Evolutionary conservation across 2,329 filamentous ascomycete species (phyloP).

Genomic region (Colletotrichum australisinense): DNA sequence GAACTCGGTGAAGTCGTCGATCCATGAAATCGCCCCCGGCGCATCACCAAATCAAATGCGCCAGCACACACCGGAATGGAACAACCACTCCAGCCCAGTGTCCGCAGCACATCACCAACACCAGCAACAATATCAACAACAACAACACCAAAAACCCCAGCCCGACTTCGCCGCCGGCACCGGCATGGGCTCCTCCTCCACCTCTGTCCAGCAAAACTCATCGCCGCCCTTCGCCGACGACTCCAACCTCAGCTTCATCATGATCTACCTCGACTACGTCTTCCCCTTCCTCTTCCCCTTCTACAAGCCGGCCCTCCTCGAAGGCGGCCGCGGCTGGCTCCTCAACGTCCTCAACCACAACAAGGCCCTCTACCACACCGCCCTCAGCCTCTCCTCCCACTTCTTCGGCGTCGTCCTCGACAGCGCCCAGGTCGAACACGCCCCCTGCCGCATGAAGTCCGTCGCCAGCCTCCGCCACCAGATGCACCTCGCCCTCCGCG

Average conservation of each 20-base stretch:
- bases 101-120: background rate
- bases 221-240: slow-evolving; percentile 26
- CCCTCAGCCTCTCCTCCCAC: slow-evolving; percentile 66
- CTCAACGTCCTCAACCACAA: slow-evolving; percentile 67
- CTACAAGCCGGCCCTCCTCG: slow-evolving; percentile 66
- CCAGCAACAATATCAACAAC: background rate
- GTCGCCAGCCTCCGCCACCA: slow-evolving; percentile 53
- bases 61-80: slow-evolving; percentile 26
- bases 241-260: slow-evolving; percentile 54
- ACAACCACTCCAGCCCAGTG: slow-evolving; percentile 6
- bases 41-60: slow-evolving; percentile 20
- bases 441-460: slow-evolving; percentile 36
- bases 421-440: slow-evolving; percentile 40
- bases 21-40: slow-evolving; percentile 28
- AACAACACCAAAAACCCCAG: background rate
- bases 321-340: slow-evolving; percentile 71
- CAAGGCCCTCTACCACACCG: slow-evolving; percentile 67
- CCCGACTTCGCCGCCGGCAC: background rate
- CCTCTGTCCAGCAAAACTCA: background rate
- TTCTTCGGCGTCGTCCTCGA: slow-evolving; percentile 63
- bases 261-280: slow-evolving; percentile 72
- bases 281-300: slow-evolving; percentile 73
- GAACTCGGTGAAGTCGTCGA: slow-evolving; percentile 33
- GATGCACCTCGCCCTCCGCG: slow-evolving; percentile 55
- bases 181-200: background rate